Evolutionary conservation across 2,329 filamentous ascomycete species (phyloP), one percentile per base, ranked within the genome.

Genomic region (Pseudohalonectria lignicola): DNA sequence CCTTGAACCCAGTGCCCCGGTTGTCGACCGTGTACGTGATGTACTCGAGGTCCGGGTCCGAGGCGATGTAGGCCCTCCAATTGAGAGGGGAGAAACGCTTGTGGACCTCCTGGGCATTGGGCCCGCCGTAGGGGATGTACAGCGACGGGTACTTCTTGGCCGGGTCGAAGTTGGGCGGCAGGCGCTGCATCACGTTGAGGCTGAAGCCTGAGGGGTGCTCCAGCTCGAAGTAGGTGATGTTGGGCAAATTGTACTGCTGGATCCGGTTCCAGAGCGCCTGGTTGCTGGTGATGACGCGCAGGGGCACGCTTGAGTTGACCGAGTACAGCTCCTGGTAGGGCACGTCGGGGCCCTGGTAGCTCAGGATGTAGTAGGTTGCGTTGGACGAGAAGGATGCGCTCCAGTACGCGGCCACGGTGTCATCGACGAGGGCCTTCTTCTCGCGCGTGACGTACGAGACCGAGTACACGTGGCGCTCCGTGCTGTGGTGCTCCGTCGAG

Each of bases 21-120:
- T 86, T 87, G 55, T 98, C 92, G 23, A 98, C 82, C 0, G 90
- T 96, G 36, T 98, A 82, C 30, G 95, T 90, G 38, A 98, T 72
- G 60, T 96, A 98, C 30, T 87, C 90, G 2, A 98, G 71, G 16
- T 67, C 77, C 1, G 36, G 36, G 36, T 38, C 36, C 30, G 86
- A 82, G 23, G 92, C 87, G 31, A 95, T 67, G 54, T 92, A 96
- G 5, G 86, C 75, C 54, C 96, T 86, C 56, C 94, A 98, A 56
- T 95, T 83, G 42, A 98, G 77, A 21, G 36, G 6, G 8, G 58
- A 60, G 62, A 95, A 98, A 41, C 62, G 72, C 55, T 90, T 88
- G 50, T 76, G 69, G 2, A 98, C 92, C 9, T 74, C 75, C 56
- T 98, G 93, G n/a, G 87, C 95, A n/a, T 83, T 86, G 0, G 92